A percentile compares a stretch with the other conserved stretches of the same genome.
phyloP scores from a whole-genome alignment of 2,329 filamentous ascomycete species.

The Colletotrichum paranaense region DNA sequence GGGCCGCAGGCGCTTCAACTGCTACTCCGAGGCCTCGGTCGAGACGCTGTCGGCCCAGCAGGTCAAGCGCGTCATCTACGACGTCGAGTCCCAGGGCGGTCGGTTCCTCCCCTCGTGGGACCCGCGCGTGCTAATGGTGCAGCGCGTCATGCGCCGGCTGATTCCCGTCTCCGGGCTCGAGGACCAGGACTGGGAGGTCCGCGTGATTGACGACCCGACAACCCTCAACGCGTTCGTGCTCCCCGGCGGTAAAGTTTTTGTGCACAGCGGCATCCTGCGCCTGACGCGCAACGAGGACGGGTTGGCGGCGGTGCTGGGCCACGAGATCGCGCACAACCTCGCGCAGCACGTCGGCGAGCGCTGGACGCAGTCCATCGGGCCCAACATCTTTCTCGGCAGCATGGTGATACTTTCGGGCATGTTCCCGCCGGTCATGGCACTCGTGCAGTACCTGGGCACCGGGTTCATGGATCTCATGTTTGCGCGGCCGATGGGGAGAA shows the following conservation, averaged over 20 bases:
- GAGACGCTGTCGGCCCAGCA: slow-evolving; percentile 62
- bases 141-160: slow-evolving; percentile 72
- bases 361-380: slow-evolving; percentile 63
- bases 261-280: slow-evolving; percentile 78
- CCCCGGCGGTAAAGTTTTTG: slow-evolving; percentile 83
- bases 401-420: slow-evolving; percentile 60
- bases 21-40: slow-evolving; percentile 67
- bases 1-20: slow-evolving; percentile 79
- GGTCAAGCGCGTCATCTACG: slow-evolving; percentile 67
- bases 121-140: slow-evolving; percentile 65
- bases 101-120: slow-evolving; percentile 71
- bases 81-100: slow-evolving; percentile 62
- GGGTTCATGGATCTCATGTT: slow-evolving; percentile 73
- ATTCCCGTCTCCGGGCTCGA: slow-evolving; percentile 74
- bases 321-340: slow-evolving; percentile 83
- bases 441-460: slow-evolving; percentile 53
- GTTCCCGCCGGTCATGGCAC: slow-evolving; percentile 55
- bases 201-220: slow-evolving; percentile 75
- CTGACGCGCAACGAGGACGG: slow-evolving; percentile 75
- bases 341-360: slow-evolving; percentile 76
- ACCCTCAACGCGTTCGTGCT: slow-evolving; percentile 82
- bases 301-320: slow-evolving; percentile 79
- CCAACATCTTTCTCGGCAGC: slow-evolving; percentile 62
- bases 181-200: slow-evolving; percentile 74
- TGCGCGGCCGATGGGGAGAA: slow-evolving; percentile 73